A percentile compares a stretch with the other conserved stretches of the same genome.
These are phyloP conservation scores for Suillus discolor DNA, from an alignment of 768 basidiomycete genomes.

Conservation along the genomic window DNA sequence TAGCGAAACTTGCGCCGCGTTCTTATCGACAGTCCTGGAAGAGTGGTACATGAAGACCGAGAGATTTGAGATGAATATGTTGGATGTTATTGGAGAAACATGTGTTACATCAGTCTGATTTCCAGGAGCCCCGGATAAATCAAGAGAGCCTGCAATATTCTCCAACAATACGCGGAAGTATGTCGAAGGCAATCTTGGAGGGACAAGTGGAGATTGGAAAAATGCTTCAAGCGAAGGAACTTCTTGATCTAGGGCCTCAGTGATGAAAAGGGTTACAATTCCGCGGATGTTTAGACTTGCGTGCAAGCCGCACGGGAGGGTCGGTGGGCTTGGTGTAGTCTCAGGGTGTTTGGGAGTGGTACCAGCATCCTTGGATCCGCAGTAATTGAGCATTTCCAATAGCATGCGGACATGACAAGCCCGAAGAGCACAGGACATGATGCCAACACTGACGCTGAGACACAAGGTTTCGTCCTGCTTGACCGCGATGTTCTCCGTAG, in stretches of 20 bases:
- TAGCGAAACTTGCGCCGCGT: slow-evolving; percentile 40
- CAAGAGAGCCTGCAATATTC: slow-evolving; percentile 21
- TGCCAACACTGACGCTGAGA: slow-evolving; percentile 47
- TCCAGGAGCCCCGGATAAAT: slow-evolving; percentile 18
- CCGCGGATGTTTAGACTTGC: slow-evolving; percentile 42
- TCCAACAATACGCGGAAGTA: slow-evolving; percentile 61
- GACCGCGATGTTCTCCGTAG: neutral
- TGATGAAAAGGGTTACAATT: slow-evolving; percentile 51
- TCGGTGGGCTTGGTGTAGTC: slow-evolving; percentile 16
- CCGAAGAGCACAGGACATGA: slow-evolving; percentile 56
- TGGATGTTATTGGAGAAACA: slow-evolving; percentile 7
- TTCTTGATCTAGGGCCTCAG: slow-evolving; percentile 22
- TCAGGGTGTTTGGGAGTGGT: slow-evolving; percentile 15
- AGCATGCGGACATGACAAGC: slow-evolving; percentile 60
- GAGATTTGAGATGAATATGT: slow-evolving; percentile 44
- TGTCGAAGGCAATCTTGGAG: slow-evolving; percentile 49
- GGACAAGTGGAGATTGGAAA: slow-evolving; percentile 61
- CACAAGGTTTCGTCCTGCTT: slow-evolving; percentile 35
- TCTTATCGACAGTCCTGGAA: slow-evolving; percentile 6
- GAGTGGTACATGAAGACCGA: slow-evolving; percentile 57
- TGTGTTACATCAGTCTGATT: slow-evolving; percentile 10
- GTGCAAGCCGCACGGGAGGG: slow-evolving; percentile 33
- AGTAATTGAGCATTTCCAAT: slow-evolving; percentile 41
- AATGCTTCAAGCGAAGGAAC: slow-evolving; percentile 37
- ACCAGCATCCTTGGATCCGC: slow-evolving; percentile 19